These are phyloP conservation scores for Colletotrichum chlorophyti DNA, from an alignment of 2,329 filamentous ascomycete species.

Conservation along the genomic window DNA sequence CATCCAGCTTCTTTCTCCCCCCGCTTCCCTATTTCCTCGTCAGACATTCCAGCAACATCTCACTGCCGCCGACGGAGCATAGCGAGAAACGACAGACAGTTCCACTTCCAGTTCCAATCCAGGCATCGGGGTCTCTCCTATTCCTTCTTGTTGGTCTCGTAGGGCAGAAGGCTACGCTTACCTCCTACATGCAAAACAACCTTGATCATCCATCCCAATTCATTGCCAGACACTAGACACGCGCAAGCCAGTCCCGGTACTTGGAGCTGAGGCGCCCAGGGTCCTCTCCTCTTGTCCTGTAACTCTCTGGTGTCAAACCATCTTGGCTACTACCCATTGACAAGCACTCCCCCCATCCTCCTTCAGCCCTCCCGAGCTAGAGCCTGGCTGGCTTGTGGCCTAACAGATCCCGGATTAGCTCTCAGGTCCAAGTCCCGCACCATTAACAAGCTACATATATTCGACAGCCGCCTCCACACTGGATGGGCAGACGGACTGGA, in stretches of 20 bases:
- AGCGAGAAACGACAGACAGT: not conserved
- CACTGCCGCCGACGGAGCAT: not conserved
- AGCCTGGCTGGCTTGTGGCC: constrained; percentile 35
- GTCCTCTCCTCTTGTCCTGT: constrained; percentile 24
- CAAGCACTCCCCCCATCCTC: too few relatives aligned
- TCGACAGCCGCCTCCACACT: constrained; percentile 28
- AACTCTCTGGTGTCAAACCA: constrained; percentile 15
- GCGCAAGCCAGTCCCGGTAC: constrained; percentile 22
- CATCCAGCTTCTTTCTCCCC: constrained; percentile 11
- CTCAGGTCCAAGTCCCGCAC: constrained; percentile 28
- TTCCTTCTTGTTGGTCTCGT: not conserved
- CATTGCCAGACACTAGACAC: constrained; percentile 23
- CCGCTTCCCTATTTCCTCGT: constrained; percentile 1
- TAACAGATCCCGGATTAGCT: constrained; percentile 40
- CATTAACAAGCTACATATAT: constrained; percentile 30
- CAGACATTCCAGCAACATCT: constrained; percentile 18
- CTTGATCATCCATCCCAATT: not conserved
- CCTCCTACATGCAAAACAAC: too few relatives aligned
- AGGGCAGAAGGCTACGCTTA: constrained; percentile 22
- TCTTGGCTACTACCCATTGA: constrained; percentile 21
- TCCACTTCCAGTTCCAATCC: not conserved
- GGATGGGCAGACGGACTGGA: constrained; percentile 15
- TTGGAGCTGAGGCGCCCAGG: constrained; percentile 28
- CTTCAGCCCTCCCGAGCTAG: constrained; percentile 48
- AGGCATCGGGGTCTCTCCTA: not conserved